Evolutionary conservation across 1,139 yeast genomes (phyloP).

Genomic region (Geotrichum siamense): DNA sequence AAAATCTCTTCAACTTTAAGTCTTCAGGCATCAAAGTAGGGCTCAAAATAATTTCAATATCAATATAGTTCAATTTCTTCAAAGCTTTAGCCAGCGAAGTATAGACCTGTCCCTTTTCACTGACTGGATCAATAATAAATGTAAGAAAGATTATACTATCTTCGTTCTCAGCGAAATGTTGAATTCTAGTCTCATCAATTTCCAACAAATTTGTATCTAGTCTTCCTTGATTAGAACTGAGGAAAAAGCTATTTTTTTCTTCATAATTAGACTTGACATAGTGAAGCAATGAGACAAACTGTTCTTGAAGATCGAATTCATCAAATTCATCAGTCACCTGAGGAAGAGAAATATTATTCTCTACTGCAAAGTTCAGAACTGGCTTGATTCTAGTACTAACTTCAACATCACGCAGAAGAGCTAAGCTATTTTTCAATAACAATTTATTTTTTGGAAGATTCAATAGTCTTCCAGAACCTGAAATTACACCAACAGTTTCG

Average conservation of each 20-base stretch:
- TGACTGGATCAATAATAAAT: conserved; percentile 63
- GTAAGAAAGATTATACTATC: conserved; percentile 41
- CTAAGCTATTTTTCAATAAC: conserved; percentile 20
- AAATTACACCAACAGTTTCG: background rate
- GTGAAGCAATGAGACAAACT: conserved; percentile 23
- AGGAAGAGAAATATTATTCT: conserved; percentile 4
- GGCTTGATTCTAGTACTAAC: conserved; percentile 24
- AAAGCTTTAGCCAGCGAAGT: conserved; percentile 46
- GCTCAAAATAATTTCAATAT: conserved; percentile 49
- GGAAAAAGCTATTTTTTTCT: conserved; percentile 18
- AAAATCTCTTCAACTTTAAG: conserved; percentile 53
- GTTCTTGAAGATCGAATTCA: conserved; percentile 23
- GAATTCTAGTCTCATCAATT: conserved; percentile 22
- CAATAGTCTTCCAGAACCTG: conserved; percentile 25
- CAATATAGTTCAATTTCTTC: conserved; percentile 35
- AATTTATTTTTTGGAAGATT: conserved; percentile 12
- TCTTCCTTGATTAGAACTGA: conserved; percentile 15
- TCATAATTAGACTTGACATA: conserved; percentile 21
- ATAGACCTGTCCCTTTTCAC: conserved; percentile 59
- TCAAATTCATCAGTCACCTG: conserved; percentile 12
- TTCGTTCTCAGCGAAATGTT: conserved; percentile 18
- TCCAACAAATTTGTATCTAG: conserved; percentile 21
- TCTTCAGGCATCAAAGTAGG: conserved; percentile 45
- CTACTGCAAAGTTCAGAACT: conserved; percentile 18
- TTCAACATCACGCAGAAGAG: conserved; percentile 27